Evolutionary conservation across 192 early-diverging fungal genomes (phyloP).

Genomic region (Lobosporangium transversale): DNA sequence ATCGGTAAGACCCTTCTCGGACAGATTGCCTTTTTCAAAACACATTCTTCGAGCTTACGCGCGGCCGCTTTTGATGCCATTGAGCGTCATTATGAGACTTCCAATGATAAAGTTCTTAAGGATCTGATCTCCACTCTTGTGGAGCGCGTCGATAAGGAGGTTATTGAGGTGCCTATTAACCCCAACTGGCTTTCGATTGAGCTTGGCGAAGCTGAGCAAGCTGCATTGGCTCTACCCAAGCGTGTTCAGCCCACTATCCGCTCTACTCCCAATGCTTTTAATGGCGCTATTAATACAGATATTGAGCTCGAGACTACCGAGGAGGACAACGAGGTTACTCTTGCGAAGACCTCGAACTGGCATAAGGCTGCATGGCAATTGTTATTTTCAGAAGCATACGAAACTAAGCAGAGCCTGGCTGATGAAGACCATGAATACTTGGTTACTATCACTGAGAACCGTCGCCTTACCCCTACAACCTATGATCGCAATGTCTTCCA

Average conservation of each 20-base stretch:
- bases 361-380: slow-evolving; percentile 71
- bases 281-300: slow-evolving; percentile 16
- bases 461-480: slow-evolving; percentile 83
- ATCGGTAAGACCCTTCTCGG: slow-evolving; percentile 69
- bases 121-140: slow-evolving; percentile 37
- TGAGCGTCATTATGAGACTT: slow-evolving; percentile 41
- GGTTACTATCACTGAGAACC: slow-evolving; percentile 76
- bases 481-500: slow-evolving; percentile 99
- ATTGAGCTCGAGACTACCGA: slow-evolving; percentile 17
- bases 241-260: slow-evolving; percentile 50
- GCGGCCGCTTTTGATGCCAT: slow-evolving; percentile 41
- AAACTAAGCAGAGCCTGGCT: slow-evolving; percentile 55
- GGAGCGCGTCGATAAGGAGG: slow-evolving; percentile 51
- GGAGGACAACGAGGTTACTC: slow-evolving; percentile 58
- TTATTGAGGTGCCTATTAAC: slow-evolving; percentile 50
- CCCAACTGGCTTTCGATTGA: slow-evolving; percentile 51
- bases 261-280: slow-evolving; percentile 39
- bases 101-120: slow-evolving; percentile 31
- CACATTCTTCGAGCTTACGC: slow-evolving; percentile 25
- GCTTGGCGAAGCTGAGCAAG: slow-evolving; percentile 47
- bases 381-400: slow-evolving; percentile 79
- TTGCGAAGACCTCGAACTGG: slow-evolving; percentile 52
- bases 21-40: slow-evolving; percentile 45
- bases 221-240: slow-evolving; percentile 37
- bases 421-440: slow-evolving; percentile 75